phyloP scores from a whole-genome alignment of 2,329 filamentous ascomycete species.

The Colletotrichum liriopes region DNA sequence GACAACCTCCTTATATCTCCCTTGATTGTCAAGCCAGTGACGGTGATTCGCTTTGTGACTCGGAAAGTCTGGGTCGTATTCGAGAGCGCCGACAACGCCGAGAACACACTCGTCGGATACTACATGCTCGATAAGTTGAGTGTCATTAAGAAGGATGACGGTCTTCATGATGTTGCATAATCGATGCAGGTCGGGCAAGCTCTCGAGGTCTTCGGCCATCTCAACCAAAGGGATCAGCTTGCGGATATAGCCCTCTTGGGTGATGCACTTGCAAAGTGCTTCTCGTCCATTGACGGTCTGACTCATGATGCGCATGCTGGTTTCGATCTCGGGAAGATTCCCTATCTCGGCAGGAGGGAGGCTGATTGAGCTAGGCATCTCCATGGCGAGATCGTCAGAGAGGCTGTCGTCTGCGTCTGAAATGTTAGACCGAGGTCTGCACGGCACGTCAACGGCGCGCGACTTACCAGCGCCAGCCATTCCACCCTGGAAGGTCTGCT shows the following conservation, averaged over 20 bases:
- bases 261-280: constrained; percentile 88
- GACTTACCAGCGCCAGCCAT: constrained; percentile 74
- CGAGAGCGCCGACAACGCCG: constrained; percentile 93
- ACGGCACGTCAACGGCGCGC: neutral
- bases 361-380: constrained; percentile 78
- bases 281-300: constrained; percentile 84
- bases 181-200: constrained; percentile 86
- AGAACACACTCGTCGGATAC: constrained; percentile 91
- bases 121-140: constrained; percentile 91
- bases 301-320: constrained; percentile 85
- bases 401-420: constrained; percentile 80
- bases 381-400: constrained; percentile 87
- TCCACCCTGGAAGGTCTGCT: constrained; percentile 78
- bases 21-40: constrained; percentile 90
- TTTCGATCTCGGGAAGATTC: constrained; percentile 87
- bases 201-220: constrained; percentile 93
- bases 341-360: constrained; percentile 86
- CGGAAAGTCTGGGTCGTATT: constrained; percentile 98
- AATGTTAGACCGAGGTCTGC: constrained; percentile 47
- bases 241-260: constrained; percentile 87
- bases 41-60: constrained; percentile 98
- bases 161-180: constrained; percentile 99
- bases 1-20: constrained; percentile 96
- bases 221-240: constrained; percentile 90
- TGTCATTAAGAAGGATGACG: constrained; percentile 94